Evolutionary conservation across 306 rosid species (phyloP), one percentile per base, ranked within the genome.

Genomic region (Begonia peltatifolia): DNA sequence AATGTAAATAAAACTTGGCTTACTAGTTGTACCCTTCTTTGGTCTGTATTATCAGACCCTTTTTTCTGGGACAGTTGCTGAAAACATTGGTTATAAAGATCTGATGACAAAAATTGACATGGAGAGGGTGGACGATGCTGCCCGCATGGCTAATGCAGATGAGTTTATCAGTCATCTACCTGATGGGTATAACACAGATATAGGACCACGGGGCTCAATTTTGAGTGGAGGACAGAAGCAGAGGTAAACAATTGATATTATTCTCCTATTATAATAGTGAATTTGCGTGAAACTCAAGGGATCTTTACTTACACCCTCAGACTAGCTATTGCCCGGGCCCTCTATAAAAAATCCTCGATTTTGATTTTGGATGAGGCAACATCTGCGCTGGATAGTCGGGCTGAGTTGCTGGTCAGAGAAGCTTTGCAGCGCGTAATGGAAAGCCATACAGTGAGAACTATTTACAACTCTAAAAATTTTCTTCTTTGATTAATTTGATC

Each of bases 211-310:
- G 65, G 95, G 97, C 61, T 89, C 81, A 58, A 72, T 65, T 54
- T 64, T 84, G 76, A 89, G 95, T 47, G 95, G 97, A 59, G 97
- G 97, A 65, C 95, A 89, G 68, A 84, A 78, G 78, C 97, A 82
- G 76, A 81, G 97, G 97, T 82, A 36, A 61, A 52, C 62, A 22
- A 2, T 70, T 62, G 23, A 16, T 52, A 54, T 53, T 42, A 41
- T 61, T 57, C 46, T 55, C 35, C 12, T 17, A 23, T 62, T 68
- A 43, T 55, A 47, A 20, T 54, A 12, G 41, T 20, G 20, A 20
- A 20, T 30, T 30, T 7, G 38, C 38, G 8, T 30, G 38, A 30
- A 4, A 30, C 38, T 30, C 38, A 20, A 20, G 7, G 38, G 9
- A 30, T 30, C 6, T 7, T 30, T 30, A 30, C 3, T 30, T 5